Evolutionary conservation across 2,329 filamentous ascomycete genomes (phyloP).

Genomic region (Colletotrichum tofieldiae): DNA sequence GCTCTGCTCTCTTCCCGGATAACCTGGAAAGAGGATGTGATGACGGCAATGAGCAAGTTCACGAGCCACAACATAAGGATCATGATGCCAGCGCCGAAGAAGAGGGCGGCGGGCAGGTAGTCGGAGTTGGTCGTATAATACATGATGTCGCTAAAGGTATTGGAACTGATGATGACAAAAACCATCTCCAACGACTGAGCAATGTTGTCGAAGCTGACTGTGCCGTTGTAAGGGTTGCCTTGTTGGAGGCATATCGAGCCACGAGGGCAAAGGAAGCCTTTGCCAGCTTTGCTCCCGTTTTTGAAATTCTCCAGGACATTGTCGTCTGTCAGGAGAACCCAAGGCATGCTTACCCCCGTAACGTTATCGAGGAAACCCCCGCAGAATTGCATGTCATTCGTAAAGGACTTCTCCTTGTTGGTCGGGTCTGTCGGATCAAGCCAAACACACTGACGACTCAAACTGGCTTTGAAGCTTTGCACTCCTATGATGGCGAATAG

Average conservation of each 20-base stretch:
- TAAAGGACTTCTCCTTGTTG: slow-evolving; percentile 70
- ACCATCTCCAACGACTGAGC: slow-evolving; percentile 92
- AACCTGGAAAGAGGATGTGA: slow-evolving; percentile 98
- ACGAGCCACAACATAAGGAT: slow-evolving; percentile 97
- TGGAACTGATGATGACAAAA: slow-evolving; percentile 98
- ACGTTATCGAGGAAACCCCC: slow-evolving; percentile 82
- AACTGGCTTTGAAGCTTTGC: slow-evolving; percentile 92
- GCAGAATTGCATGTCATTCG: slow-evolving; percentile 82
- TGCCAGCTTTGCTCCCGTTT: slow-evolving; percentile 70
- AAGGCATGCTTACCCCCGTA: slow-evolving; percentile 74
- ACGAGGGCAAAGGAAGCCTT: slow-evolving; percentile 90
- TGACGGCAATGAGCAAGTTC: slow-evolving; percentile 94
- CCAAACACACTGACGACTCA: slow-evolving; percentile 85
- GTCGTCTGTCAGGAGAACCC: slow-evolving; percentile 65
- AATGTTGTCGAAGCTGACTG: slow-evolving; percentile 96
- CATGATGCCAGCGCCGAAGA: slow-evolving; percentile 81
- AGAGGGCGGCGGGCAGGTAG: slow-evolving; percentile 88
- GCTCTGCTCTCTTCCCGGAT: slow-evolving; percentile 96
- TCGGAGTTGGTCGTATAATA: slow-evolving; percentile 95
- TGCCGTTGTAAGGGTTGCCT: slow-evolving; percentile 84
- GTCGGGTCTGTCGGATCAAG: slow-evolving; percentile 73
- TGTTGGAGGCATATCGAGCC: slow-evolving; percentile 88
- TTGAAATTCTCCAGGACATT: slow-evolving; percentile 61
- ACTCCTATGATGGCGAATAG: slow-evolving; percentile 97
- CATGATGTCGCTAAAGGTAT: slow-evolving; percentile 95